Evolutionary conservation across 169 alveolate genomes (phyloP).

Genomic region (Plasmodium coatneyi): DNA sequence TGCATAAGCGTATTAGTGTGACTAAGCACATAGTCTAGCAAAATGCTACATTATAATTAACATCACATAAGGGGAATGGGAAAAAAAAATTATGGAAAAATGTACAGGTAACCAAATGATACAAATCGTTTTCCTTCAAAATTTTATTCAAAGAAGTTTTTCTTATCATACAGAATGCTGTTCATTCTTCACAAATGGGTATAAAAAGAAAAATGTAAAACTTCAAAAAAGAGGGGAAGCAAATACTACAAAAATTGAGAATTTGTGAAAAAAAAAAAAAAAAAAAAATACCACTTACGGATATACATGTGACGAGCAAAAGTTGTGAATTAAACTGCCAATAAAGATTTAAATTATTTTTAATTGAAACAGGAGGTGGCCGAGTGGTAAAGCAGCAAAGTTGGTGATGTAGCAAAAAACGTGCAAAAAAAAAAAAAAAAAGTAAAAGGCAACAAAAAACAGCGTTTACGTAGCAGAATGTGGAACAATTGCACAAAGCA

Average conservation of each 20-base stretch:
- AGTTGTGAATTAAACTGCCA: not conserved
- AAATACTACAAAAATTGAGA: not conserved
- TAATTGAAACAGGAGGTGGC: not conserved
- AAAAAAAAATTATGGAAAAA: not conserved
- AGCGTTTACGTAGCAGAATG: not conserved
- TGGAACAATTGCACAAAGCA: not conserved
- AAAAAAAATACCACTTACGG: not conserved
- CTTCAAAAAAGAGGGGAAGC: not conserved
- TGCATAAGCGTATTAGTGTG: not conserved
- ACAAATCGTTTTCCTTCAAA: not conserved
- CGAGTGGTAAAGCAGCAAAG: not conserved
- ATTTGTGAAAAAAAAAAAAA: not conserved
- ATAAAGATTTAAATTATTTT: not conserved
- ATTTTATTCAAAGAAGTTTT: not conserved
- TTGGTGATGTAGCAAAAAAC: not conserved
- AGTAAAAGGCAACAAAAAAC: not conserved
- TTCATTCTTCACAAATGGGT: not conserved
- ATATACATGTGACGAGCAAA: not conserved
- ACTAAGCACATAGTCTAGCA: not conserved
- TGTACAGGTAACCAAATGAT: not conserved
- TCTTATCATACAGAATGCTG: not conserved
- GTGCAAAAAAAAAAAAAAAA: not conserved
- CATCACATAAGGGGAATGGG: not conserved
- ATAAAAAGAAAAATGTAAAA: not conserved
- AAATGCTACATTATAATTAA: constrained; percentile 4